Evolutionary conservation across 192 early-diverging fungal species (phyloP), one percentile per base, ranked within the genome.

Genomic region (Globomyces pollinis-pini): DNA sequence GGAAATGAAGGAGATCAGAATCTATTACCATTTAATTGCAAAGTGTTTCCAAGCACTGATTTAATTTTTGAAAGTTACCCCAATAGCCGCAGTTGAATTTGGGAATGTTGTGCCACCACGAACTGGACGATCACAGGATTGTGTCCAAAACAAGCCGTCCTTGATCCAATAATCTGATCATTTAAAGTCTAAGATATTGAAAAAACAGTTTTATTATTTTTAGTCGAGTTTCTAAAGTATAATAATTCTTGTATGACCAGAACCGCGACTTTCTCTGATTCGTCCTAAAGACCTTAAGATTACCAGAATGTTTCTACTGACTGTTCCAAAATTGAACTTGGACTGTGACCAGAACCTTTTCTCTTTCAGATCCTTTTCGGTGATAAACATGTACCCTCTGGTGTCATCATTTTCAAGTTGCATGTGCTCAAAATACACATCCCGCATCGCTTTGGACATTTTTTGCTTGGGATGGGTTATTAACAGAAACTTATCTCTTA

Each of bases 261-360:
- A 64, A 13, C 76, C 72, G 28, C 76, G 21, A 39, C 74, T 72
- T 56, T 78, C 76, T 47, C 68, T 78, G 12, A 78, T 68, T 34
- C 65, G 33, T 2, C 72, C 72, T 38, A 78, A 33, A 32, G 70
- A 64, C 31, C 76, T 23, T 30, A 67, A 18, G 42, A 68, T 64
- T 11, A 65, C 72, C 31, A 78, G 36, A 12, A 72, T 58, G 34
- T 26, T 62, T 36, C 76, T 18, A 3, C 72, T 69, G 18, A 42
- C 28, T 23, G 72, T 61, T 62, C 72, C 71, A 30, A 71, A 50
- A 54, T 61, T 64, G 55, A 78, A 78, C 7, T 36, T 33, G 44
- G 50, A 49, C 8, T 36, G 38, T 13, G 45, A 61, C 43, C 31
- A 42, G 2, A 26, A 38, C 42, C 73, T 73, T 21, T 67, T 55